Conservation (phyloP, 371 early-diverging fungal genomes). For the Syncephalastrum sp. region DNA sequence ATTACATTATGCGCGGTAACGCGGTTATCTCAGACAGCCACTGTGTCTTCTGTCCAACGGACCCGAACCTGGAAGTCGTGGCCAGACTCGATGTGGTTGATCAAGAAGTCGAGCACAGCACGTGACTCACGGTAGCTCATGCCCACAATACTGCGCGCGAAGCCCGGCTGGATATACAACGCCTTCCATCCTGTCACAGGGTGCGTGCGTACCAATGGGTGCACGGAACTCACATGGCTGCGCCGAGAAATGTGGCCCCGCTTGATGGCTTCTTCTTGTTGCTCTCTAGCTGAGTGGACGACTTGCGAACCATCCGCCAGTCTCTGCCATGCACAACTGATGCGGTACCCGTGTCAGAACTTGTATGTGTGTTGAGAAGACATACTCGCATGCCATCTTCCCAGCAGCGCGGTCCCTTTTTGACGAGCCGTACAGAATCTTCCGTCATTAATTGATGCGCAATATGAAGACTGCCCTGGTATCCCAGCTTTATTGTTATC, state of each 20-base stretch:
- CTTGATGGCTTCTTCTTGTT: conserved; percentile 33
- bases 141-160: conserved; percentile 59
- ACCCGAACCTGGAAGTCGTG: conserved; percentile 66
- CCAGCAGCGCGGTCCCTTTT: no score
- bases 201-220: conserved; percentile 67
- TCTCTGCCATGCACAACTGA: conserved; percentile 22
- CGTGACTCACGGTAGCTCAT: conserved; percentile 55
- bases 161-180: conserved; percentile 63
- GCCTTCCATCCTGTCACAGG: conserved; percentile 72
- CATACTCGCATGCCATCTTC: no score
- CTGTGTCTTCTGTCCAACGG: conserved; percentile 56
- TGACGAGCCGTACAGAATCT: no score
- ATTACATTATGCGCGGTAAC: conserved; percentile 53
- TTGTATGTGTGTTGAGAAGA: no score
- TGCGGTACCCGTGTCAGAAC: no score
- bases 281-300: conserved; percentile 55
- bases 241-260: conserved; percentile 46
- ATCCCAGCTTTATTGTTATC: no score
- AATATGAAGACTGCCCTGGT: no score
- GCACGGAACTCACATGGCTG: conserved; percentile 37
- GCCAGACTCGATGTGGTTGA: conserved; percentile 45
- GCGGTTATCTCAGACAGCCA: conserved; percentile 73
- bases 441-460: no score
- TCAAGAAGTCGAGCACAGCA: conserved; percentile 52
- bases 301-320: conserved; percentile 64